Percentiles rank a stretch among this genome's conserved stretches.
Evolutionary conservation across 2,329 filamentous ascomycete species (phyloP).

Genomic region (Raffaelea ambrosiae): DNA sequence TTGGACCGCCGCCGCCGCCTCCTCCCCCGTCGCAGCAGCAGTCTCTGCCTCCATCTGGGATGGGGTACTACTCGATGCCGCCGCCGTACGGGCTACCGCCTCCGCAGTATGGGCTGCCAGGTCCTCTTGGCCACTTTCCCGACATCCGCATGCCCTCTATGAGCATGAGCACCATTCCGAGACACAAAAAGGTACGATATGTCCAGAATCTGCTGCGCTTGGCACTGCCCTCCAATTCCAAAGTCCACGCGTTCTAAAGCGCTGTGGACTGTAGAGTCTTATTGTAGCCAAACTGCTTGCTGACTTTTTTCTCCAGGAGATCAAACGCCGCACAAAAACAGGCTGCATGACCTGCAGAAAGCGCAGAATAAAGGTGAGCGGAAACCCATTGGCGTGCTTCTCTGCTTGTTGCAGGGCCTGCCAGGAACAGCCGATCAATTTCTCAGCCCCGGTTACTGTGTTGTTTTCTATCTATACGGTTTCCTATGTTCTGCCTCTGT

Average conservation of each 20-base stretch:
- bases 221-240: too few species aligned
- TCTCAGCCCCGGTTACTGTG: too few species aligned
- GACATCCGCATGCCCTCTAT: constrained; percentile 7
- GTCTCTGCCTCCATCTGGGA: constrained; percentile 16
- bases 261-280: too few species aligned
- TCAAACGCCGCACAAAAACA: constrained; percentile 54
- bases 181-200: constrained; percentile 47
- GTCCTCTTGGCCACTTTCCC: background rate
- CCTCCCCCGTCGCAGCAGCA: constrained; percentile 23
- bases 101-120: constrained; percentile 31
- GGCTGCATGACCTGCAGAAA: constrained; percentile 56
- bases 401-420: too few species aligned
- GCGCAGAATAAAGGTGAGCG: constrained; percentile 49
- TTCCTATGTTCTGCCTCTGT: too few species aligned
- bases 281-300: too few species aligned
- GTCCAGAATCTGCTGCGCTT: too few species aligned
- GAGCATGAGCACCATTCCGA: constrained; percentile 12
- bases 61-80: constrained; percentile 35
- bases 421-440: too few species aligned
- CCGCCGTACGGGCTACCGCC: constrained; percentile 35
- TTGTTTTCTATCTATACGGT: background rate
- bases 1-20: background rate
- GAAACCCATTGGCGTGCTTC: background rate
- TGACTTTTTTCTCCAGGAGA: constrained; percentile 34
- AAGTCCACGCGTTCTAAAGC: too few species aligned